Conservation (phyloP, 2,329 filamentous ascomycete genomes). For the Metarhizium sp. region DNA sequence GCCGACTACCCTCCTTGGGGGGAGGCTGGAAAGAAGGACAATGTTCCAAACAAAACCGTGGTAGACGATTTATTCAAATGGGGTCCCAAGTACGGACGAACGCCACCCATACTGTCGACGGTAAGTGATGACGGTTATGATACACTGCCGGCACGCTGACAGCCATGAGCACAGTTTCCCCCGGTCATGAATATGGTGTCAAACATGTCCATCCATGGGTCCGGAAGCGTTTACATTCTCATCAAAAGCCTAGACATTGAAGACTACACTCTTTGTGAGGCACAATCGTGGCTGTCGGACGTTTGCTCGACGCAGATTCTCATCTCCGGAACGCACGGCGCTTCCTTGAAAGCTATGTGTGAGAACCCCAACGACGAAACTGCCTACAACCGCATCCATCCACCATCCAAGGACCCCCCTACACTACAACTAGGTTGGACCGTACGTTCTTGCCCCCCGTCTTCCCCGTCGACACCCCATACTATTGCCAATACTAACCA, state of each 20-base stretch:
- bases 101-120: conserved; percentile 42
- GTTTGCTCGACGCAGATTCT: conserved; percentile 57
- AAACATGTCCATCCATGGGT: conserved; percentile 35
- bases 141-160: not conserved
- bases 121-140: conserved; percentile 17
- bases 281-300: conserved; percentile 54
- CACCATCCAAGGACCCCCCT: no score
- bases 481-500: no score
- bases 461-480: no score
- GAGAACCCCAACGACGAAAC: conserved; percentile 38
- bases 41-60: conserved; percentile 45
- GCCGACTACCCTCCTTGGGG: no score
- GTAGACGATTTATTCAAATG: conserved; percentile 66
- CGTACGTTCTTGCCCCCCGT: no score
- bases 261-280: conserved; percentile 58
- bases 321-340: conserved; percentile 47
- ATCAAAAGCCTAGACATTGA: conserved; percentile 32
- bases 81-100: conserved; percentile 40
- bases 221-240: conserved; percentile 56
- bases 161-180: conserved; percentile 34
- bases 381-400: no score
- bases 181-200: conserved; percentile 56
- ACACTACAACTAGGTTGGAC: no score
- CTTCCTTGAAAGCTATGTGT: conserved; percentile 51
- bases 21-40: conserved; percentile 7